A percentile compares a stretch with the other conserved stretches of the same genome.
phyloP scores from a whole-genome alignment of 2,329 filamentous ascomycete species.

The Ilyonectria sp. region DNA sequence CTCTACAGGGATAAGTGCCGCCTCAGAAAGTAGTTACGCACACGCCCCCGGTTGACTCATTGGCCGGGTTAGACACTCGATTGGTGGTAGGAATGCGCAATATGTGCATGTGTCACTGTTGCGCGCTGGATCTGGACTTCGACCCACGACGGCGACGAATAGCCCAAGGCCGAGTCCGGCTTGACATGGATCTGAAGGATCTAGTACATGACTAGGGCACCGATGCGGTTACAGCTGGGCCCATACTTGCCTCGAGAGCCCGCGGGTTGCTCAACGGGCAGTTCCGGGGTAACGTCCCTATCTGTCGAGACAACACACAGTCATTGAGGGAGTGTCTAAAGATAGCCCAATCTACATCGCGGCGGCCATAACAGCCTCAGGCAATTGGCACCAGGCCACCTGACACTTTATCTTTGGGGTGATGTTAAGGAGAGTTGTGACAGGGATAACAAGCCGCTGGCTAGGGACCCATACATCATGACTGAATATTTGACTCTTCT shows the following conservation, averaged over 20 bases:
- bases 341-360: not conserved
- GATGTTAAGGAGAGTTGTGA: slow-evolving; percentile 2
- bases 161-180: not conserved
- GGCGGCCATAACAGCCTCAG: not conserved
- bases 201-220: not conserved
- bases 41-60: slow-evolving; percentile 18
- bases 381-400: not conserved
- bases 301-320: not conserved
- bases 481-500: not conserved
- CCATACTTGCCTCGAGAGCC: not conserved
- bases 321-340: not conserved
- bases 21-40: not conserved
- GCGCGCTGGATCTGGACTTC: not conserved
- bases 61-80: not conserved
- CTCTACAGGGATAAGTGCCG: slow-evolving; percentile 7
- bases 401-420: not conserved
- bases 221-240: not conserved
- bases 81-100: slow-evolving; percentile 7
- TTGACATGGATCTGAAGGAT: not conserved
- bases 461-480: not conserved
- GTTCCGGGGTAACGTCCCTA: not conserved
- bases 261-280: not conserved
- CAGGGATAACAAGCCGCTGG: not conserved
- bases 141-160: not conserved
- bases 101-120: not conserved